Evolutionary conservation across 495 filamentous ascomycete genomes (phyloP), one percentile per base, ranked within the genome.

Genomic region (Hypoxylon lienhwacheense): DNA sequence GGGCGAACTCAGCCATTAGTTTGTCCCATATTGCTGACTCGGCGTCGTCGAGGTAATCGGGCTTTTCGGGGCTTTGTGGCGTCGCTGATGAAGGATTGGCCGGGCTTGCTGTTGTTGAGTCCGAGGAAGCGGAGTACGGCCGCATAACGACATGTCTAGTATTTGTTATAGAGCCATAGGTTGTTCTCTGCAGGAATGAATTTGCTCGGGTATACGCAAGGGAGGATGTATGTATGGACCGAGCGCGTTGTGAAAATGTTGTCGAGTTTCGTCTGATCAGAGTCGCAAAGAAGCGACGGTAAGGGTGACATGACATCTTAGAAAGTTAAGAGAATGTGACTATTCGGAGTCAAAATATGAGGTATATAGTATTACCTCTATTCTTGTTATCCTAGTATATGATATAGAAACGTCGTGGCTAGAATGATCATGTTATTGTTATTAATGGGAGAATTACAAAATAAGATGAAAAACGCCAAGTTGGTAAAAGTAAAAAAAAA

Each of bases 1-100:
- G 74, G n/a, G 62, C 36, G 36, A 77, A 72, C 59, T 75, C 72
- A 12, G 70, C 64, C 22, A 59, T 31, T 12, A 79, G 55, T 29
- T 58, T 62, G 43, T 77, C 75, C 73, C 75, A 77, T 31, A 79
- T 71, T 12, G 66, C 60, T 2, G 74, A 69, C 45, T 79, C 76
- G 42, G 71, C 72, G 1, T 69, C 66, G 35, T 70, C 65, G 17
- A 77, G 66, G 37, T 66, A 66, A 35, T 58, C 67, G 47, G 74
- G 75, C 40, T 74, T 74, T 46, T 72, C 65, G 42, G 57, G 70
- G 5, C 28, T 36, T 3, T 58, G 17, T 36, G 45, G 19, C n/a
- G 49, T 35, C n/a, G 34, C 25, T 1, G 50, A 36, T 1, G 53
- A 17, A 5, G 57, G 1, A 7, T 24, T 52, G 25, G 49, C 8